These are phyloP conservation scores for Globisporangium echinulatum DNA, from an alignment of 352 stramenopile genomes.

Conservation along the genomic window DNA sequence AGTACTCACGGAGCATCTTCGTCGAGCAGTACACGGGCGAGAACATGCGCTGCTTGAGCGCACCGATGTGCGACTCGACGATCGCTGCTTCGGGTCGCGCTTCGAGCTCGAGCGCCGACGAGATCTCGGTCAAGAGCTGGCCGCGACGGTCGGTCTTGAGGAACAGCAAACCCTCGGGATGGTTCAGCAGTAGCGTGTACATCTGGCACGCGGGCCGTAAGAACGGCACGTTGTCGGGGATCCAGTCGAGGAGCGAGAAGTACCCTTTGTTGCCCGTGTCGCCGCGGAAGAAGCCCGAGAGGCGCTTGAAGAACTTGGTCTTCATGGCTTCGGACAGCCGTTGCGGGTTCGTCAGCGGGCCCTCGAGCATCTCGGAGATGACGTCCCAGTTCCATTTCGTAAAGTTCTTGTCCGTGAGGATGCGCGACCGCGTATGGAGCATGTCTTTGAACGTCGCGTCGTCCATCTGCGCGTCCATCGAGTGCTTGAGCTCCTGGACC, in stretches of 20 bases:
- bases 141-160: slow-evolving; percentile 83
- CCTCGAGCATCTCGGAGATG: slow-evolving; percentile 85
- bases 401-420: slow-evolving; percentile 87
- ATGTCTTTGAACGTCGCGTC: slow-evolving; percentile 87
- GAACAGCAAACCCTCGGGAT: slow-evolving; percentile 81
- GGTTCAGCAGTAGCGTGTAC: slow-evolving; percentile 85
- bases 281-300: slow-evolving; percentile 88
- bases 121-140: slow-evolving; percentile 83
- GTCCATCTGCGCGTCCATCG: slow-evolving; percentile 85
- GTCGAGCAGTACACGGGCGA: slow-evolving; percentile 80
- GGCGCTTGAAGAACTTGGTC: slow-evolving; percentile 90
- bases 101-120: slow-evolving; percentile 76
- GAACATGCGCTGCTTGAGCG: slow-evolving; percentile 85
- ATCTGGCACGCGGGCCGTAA: slow-evolving; percentile 83
- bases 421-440: slow-evolving; percentile 78
- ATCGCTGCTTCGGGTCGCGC: slow-evolving; percentile 81
- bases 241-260: slow-evolving; percentile 86
- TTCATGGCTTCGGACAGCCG: slow-evolving; percentile 87
- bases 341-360: slow-evolving; percentile 79
- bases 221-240: slow-evolving; percentile 86
- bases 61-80: slow-evolving; percentile 83
- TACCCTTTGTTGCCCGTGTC: slow-evolving; percentile 87
- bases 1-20: slow-evolving; percentile 87
- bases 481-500: slow-evolving; percentile 83
- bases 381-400: slow-evolving; percentile 91